These are phyloP conservation scores for Aegilops bicornis DNA, from an alignment of 176 grass and related monocot species.

Conservation along the genomic window DNA sequence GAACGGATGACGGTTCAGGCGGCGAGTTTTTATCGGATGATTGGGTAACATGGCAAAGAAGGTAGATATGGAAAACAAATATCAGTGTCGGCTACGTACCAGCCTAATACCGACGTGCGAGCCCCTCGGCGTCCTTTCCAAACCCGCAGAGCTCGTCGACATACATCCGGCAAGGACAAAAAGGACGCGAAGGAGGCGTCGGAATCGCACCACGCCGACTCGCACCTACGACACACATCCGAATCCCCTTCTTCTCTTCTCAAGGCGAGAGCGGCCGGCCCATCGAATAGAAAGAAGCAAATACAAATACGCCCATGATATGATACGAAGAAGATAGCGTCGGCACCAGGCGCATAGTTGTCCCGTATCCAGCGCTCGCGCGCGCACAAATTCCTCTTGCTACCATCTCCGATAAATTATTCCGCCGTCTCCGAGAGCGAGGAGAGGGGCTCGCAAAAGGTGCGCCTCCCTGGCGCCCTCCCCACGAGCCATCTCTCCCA, in stretches of 20 bases:
- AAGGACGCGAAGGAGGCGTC: neutral
- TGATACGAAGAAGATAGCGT: neutral
- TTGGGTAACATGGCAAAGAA: neutral
- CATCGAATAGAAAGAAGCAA: too few species aligned
- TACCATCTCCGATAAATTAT: neutral
- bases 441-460: neutral
- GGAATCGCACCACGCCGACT: neutral
- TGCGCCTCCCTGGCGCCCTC: constrained; percentile 3
- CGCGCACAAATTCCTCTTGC: constrained; percentile 6
- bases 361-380: neutral
- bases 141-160: neutral
- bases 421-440: constrained; percentile 10
- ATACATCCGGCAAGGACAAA: neutral
- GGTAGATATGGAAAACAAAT: neutral
- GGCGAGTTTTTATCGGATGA: neutral
- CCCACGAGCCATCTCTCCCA: neutral
- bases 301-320: neutral
- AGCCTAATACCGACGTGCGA: neutral
- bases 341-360: neutral
- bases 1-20: neutral
- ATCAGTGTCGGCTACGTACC: neutral
- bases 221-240: neutral
- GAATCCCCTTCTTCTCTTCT: neutral
- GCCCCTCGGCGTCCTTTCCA: neutral
- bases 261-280: neutral